phyloP scores from a whole-genome alignment of 1,284 basidiomycete species.

The Somion occarium region DNA sequence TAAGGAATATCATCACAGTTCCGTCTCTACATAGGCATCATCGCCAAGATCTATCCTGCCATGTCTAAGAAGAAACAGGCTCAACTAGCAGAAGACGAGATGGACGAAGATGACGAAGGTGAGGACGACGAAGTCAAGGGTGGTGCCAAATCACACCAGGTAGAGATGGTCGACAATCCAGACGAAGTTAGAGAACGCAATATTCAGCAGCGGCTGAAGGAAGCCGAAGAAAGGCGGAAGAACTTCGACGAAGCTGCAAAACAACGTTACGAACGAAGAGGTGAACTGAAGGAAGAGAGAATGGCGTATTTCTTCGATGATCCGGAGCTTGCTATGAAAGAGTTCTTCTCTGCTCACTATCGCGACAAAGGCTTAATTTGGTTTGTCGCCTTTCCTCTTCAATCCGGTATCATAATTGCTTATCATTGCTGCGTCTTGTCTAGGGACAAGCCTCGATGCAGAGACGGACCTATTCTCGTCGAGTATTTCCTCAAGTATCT shows the following conservation, averaged over 20 bases:
- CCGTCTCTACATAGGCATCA: constrained; percentile 47
- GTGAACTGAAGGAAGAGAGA: constrained; percentile 36
- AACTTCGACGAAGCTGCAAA: constrained; percentile 11
- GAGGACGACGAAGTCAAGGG: constrained; percentile 8
- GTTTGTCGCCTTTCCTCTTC: constrained; percentile 29
- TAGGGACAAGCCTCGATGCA: constrained; percentile 20
- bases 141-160: not conserved
- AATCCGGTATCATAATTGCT: constrained; percentile 1
- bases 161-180: constrained; percentile 13
- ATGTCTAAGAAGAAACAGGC: constrained; percentile 14
- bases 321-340: constrained; percentile 44
- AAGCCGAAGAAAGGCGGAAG: constrained; percentile 4
- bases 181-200: constrained; percentile 15
- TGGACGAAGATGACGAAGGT: constrained; percentile 21
- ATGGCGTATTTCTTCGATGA: constrained; percentile 51
- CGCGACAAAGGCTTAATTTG: constrained; percentile 59
- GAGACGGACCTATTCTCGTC: constrained; percentile 49
- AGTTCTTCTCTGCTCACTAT: constrained; percentile 66
- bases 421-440: not conserved
- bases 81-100: constrained; percentile 30
- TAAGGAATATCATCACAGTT: constrained; percentile 30
- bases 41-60: constrained; percentile 29
- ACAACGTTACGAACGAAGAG: constrained; percentile 29
- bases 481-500: constrained; percentile 60
- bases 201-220: constrained; percentile 11